Evolutionary conservation across 2,329 filamentous ascomycete genomes (phyloP).

Genomic region (Lasiodiplodia sp.): DNA sequence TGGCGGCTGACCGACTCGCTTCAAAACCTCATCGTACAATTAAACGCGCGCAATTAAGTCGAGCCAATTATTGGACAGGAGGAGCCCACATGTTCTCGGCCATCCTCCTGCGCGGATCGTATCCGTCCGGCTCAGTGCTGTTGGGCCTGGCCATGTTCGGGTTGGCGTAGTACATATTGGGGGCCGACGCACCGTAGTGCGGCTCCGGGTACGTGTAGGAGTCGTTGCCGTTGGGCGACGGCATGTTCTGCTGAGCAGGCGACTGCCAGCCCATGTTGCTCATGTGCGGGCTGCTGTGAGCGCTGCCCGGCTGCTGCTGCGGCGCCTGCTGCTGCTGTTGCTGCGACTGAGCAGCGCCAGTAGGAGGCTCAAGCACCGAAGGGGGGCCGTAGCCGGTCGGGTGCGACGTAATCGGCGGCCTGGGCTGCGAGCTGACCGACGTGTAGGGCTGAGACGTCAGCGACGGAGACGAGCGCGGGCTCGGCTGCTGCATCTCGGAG

Average conservation of each 20-base stretch:
- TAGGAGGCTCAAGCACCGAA: conserved; percentile 81
- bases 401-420: conserved; percentile 79
- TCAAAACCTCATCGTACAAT: conserved; percentile 34
- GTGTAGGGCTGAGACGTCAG: conserved; percentile 69
- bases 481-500: conserved; percentile 73
- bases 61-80: conserved; percentile 47
- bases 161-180: conserved; percentile 74
- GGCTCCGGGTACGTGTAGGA: conserved; percentile 82
- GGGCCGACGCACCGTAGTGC: conserved; percentile 65
- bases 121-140: conserved; percentile 69
- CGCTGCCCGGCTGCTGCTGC: conserved; percentile 73
- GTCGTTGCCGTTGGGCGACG: conserved; percentile 74
- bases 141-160: conserved; percentile 75
- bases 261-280: conserved; percentile 83
- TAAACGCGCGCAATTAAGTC: conserved; percentile 30
- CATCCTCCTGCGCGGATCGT: conserved; percentile 51
- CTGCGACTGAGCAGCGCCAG: conserved; percentile 71
- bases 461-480: conserved; percentile 70
- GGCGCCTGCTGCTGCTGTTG: conserved; percentile 77
- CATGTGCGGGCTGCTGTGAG: conserved; percentile 88
- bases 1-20: conserved; percentile 12
- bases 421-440: conserved; percentile 60
- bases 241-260: conserved; percentile 75
- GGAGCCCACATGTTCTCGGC: conserved; percentile 51
- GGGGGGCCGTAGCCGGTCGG: conserved; percentile 83